These are phyloP conservation scores for Aspergillus baeticus DNA, from an alignment of 495 filamentous ascomycete genomes.

Conservation along the genomic window DNA sequence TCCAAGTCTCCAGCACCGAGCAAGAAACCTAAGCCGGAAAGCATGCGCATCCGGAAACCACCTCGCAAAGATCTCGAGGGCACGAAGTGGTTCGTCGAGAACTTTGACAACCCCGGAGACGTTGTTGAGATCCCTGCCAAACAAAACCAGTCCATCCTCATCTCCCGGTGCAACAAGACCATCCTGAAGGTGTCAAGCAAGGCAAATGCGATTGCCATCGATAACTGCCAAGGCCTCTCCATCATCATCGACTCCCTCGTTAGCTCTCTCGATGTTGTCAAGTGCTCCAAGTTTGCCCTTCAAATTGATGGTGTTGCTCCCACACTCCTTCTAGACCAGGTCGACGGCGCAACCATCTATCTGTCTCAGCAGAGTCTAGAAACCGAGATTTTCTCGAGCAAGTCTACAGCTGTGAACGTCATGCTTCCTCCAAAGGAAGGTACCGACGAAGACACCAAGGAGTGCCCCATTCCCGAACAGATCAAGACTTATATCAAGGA, in stretches of 20 bases:
- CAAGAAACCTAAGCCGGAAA: conserved; percentile 93
- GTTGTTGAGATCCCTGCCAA: conserved; percentile 74
- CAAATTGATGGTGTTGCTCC: conserved; percentile 83
- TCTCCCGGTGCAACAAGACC: conserved; percentile 86
- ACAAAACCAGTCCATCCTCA: conserved; percentile 86
- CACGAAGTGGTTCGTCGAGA: conserved; percentile 95
- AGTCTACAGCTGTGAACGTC: conserved; percentile 80
- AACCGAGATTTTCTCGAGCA: conserved; percentile 85
- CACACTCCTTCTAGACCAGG: conserved; percentile 86
- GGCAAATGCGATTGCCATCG: conserved; percentile 90
- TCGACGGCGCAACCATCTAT: conserved; percentile 87
- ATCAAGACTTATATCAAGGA: conserved; percentile 76
- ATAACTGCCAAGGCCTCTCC: conserved; percentile 80
- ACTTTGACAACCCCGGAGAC: conserved; percentile 75
- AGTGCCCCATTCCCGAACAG: conserved; percentile 86
- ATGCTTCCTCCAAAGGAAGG: conserved; percentile 63
- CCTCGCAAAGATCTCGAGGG: conserved; percentile 89
- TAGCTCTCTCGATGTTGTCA: conserved; percentile 89
- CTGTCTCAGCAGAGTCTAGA: conserved; percentile 71
- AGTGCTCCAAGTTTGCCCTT: conserved; percentile 85
- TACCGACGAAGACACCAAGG: conserved; percentile 73
- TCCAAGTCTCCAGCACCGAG: conserved; percentile 80
- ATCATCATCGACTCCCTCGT: conserved; percentile 89
- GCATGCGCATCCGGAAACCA: conserved; percentile 90
- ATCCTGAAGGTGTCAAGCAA: conserved; percentile 88